Conservation (phyloP, 306 rosid genomes). For the Lathyrus aphaca region DNA sequence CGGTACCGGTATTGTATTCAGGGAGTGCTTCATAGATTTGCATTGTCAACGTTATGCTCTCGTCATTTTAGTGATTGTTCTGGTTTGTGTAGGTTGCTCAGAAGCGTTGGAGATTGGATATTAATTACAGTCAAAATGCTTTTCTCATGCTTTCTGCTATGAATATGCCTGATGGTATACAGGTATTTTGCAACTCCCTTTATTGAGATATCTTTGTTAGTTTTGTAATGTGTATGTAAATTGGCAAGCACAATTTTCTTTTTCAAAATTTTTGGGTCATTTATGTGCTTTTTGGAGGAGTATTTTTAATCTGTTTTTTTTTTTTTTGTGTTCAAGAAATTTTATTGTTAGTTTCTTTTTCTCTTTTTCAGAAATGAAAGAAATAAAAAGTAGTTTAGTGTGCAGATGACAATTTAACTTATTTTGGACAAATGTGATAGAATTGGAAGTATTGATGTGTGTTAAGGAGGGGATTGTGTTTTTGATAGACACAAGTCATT, state of each 20-base stretch:
- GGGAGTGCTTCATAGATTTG: not conserved
- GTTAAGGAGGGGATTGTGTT: too few relatives aligned
- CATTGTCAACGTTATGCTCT: not conserved
- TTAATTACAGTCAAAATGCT: slow-evolving; percentile 82
- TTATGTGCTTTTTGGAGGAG: not conserved
- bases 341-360: not conserved
- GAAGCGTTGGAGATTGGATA: slow-evolving; percentile 91
- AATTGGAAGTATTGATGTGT: not conserved
- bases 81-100: slow-evolving; percentile 66
- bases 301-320: not conserved
- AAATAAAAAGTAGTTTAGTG: not conserved
- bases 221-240: not conserved
- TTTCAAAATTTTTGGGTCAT: not conserved
- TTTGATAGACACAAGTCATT: too few relatives aligned
- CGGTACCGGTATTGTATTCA: too few relatives aligned
- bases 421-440: not conserved
- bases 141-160: slow-evolving; percentile 92
- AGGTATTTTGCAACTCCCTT: slow-evolving; percentile 52
- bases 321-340: not conserved
- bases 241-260: not conserved
- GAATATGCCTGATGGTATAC: slow-evolving; percentile 94
- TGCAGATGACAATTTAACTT: not conserved
- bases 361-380: not conserved
- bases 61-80: not conserved
- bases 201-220: slow-evolving; percentile 11